A percentile compares a stretch with the other conserved stretches of the same genome.
Conservation (phyloP, 2,329 filamentous ascomycete genomes). For the Polychaeton citri region DNA sequence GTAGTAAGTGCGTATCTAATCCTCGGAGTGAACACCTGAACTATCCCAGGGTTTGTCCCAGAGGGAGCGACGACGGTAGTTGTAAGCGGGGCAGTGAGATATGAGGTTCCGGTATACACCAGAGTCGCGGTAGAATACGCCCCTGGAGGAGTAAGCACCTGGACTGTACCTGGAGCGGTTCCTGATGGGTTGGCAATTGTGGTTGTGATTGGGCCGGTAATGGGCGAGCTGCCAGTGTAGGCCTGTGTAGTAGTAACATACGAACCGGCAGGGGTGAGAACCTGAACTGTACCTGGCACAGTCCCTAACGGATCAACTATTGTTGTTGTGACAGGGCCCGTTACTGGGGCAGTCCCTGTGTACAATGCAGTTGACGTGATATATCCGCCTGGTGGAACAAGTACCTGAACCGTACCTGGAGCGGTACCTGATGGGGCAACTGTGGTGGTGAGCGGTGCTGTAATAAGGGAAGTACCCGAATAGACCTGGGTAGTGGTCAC, state of each 20-base stretch:
- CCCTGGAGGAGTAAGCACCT: conserved; percentile 1
- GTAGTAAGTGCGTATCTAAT: conserved; percentile 1
- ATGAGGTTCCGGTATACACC: conserved; percentile 2
- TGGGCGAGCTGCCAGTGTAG: neutral
- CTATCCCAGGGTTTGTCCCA: neutral
- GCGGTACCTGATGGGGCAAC: neutral
- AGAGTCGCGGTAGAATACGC: conserved; percentile 4
- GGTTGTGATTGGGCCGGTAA: conserved; percentile 3
- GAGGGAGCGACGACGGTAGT: neutral
- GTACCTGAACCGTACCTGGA: neutral
- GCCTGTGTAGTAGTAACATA: neutral
- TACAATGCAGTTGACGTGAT: neutral
- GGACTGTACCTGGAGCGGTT: conserved; percentile 2
- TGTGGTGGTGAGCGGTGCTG: conserved; percentile 2
- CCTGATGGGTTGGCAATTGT: conserved; percentile 3
- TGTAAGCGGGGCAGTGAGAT: conserved; percentile 3
- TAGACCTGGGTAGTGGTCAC: conserved; percentile 3
- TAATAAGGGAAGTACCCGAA: conserved; percentile 1
- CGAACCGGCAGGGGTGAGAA: neutral
- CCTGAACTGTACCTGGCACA: neutral
- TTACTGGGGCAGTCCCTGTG: neutral
- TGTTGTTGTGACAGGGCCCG: neutral
- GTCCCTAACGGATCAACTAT: neutral
- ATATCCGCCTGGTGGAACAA: neutral
- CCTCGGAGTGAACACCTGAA: conserved; percentile 1